phyloP scores from a whole-genome alignment of 1,284 basidiomycete species.

The Thecaphora thlaspeos region DNA sequence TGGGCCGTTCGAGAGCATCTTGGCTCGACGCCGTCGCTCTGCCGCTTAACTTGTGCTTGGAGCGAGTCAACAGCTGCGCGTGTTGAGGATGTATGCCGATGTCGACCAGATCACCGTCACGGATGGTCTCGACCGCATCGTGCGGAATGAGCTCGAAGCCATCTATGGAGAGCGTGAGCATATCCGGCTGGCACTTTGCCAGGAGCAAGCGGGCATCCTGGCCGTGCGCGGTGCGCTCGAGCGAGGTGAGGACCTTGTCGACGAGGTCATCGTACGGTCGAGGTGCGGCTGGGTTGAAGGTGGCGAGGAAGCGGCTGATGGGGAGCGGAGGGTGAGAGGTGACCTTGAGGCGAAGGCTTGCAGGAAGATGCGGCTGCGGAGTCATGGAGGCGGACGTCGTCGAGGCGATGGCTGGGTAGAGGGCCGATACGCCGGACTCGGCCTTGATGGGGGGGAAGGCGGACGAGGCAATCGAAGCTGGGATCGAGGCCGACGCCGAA shows the following conservation, averaged over 20 bases:
- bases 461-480: too few relatives aligned
- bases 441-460: too few relatives aligned
- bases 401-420: too few relatives aligned
- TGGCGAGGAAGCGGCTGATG: constrained; percentile 23
- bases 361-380: too few relatives aligned
- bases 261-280: constrained; percentile 12
- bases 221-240: neutral
- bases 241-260: constrained; percentile 9
- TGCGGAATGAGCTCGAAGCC: constrained; percentile 17
- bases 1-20: neutral
- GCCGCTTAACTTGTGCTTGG: too few relatives aligned
- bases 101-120: constrained; percentile 28
- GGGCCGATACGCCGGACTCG: too few relatives aligned
- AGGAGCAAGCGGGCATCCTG: constrained; percentile 2
- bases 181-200: neutral
- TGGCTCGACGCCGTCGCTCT: too few relatives aligned
- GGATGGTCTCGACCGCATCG: constrained; percentile 24
- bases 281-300: constrained; percentile 9
- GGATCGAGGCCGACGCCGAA: too few relatives aligned
- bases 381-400: too few relatives aligned
- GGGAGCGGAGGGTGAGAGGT: constrained; percentile 22
- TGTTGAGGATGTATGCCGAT: constrained; percentile 2
- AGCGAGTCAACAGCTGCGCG: too few relatives aligned
- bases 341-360: constrained; percentile 13
- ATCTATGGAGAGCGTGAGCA: constrained; percentile 13